These are phyloP conservation scores for Darksidea phi DNA, from an alignment of 495 filamentous ascomycete genomes.

Conservation along the genomic window DNA sequence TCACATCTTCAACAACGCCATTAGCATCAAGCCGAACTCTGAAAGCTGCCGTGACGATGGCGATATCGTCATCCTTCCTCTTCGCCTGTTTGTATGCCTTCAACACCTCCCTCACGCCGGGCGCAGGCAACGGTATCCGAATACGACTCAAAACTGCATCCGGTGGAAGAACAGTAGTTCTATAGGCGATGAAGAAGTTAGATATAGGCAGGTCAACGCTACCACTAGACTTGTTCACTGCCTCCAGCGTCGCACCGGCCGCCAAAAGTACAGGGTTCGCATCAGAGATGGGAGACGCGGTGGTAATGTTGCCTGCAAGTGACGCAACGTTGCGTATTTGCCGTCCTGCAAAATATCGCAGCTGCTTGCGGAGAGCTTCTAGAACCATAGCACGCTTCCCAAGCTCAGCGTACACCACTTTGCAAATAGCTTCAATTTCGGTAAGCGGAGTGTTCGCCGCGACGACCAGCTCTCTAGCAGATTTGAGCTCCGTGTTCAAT, in stretches of 20 bases:
- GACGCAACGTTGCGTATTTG: constrained; percentile 49
- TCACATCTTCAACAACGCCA: constrained; percentile 24
- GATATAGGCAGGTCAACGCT: constrained; percentile 38
- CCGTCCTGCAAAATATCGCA: constrained; percentile 46
- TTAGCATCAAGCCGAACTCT: constrained; percentile 16
- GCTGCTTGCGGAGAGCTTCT: constrained; percentile 44
- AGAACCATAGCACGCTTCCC: constrained; percentile 40
- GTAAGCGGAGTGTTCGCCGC: constrained; percentile 45
- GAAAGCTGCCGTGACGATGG: constrained; percentile 33
- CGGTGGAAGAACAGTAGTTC: constrained; percentile 42
- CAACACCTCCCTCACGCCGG: constrained; percentile 13
- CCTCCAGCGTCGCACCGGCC: constrained; percentile 40
- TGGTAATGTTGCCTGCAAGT: constrained; percentile 45
- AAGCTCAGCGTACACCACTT: constrained; percentile 42
- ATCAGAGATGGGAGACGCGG: constrained; percentile 48
- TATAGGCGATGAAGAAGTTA: constrained; percentile 43
- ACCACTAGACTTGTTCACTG: constrained; percentile 35
- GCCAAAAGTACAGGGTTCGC: constrained; percentile 46
- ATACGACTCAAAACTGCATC: constrained; percentile 42
- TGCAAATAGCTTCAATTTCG: constrained; percentile 43
- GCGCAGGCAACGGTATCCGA: constrained; percentile 23
- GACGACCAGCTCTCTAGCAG: constrained; percentile 32
- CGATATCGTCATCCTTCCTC: constrained; percentile 37
- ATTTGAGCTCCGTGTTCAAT: constrained; percentile 26
- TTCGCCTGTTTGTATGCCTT: constrained; percentile 38